Base-by-base conservation (phyloP, 495 filamentous ascomycete genomes). In the Xylaria palmicola region DNA sequence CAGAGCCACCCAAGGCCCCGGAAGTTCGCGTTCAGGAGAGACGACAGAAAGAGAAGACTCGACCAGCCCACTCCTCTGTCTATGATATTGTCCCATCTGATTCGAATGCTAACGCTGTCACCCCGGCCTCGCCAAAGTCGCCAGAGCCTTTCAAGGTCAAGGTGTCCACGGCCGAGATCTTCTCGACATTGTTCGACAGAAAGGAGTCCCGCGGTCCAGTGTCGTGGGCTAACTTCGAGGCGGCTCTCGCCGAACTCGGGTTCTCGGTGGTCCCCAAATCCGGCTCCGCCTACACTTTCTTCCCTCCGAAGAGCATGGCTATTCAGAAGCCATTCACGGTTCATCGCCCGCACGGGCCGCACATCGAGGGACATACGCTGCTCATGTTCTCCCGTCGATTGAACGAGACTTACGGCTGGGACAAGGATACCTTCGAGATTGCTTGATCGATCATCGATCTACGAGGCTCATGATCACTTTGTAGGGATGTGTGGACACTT, bases 11-110 rank as follows among this genome's bases (percentile, higher is more conserved):
- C 34, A 63, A 63, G 22, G 1, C 30, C 0, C 49, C 26, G 1
- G 57, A 60, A 39, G 41, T 44, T 32, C 62, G 48, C 10, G 37
- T 69, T 17, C 54, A 70, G 24, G 56, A 72, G 56, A 67, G 68
- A 19, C 64, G 63, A 37, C 47, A 72, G 36, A 77, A 76, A 49
- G 64, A 73, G 48, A 78, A 77, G 57, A 77, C 72, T 4, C 70
- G 76, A 3, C 69, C 70, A 0, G 50, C 64, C 20, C 56, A 68
- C n/a, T 68, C 72, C 12, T 68, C 66, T 2, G 52, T 58, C 2
- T 74, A 70, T 47, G 67, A 73, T 17, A 70, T 73, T 22, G 26
- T 17, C 13, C 5, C 41, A 1, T 4, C 44, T 6, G 41, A 64
- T n/a, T 39, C 12, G 36, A 60, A 27, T 12, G 57, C 39, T 12